Conservation (phyloP, 2,329 filamentous ascomycete genomes). For the Harringtonia lauricola region DNA sequence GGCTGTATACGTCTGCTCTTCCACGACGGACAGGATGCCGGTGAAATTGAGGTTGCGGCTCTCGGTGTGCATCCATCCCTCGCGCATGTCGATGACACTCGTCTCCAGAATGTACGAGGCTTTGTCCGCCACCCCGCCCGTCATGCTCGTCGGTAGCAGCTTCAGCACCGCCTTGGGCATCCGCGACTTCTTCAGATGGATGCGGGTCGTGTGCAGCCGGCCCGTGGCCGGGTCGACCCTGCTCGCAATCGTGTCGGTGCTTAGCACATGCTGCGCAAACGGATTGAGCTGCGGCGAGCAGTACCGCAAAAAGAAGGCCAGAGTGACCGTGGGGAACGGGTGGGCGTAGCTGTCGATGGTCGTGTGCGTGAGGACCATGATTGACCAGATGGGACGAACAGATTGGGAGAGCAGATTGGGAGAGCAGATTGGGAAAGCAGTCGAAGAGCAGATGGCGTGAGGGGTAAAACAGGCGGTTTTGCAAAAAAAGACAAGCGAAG, state of each 20-base stretch:
- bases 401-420: too few species aligned
- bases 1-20: constrained; percentile 59
- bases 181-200: constrained; percentile 74
- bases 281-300: constrained; percentile 61
- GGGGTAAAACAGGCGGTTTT: too few species aligned
- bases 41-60: constrained; percentile 75
- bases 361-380: constrained; percentile 52
- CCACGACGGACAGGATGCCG: constrained; percentile 66
- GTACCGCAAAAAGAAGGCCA: constrained; percentile 84
- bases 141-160: constrained; percentile 58
- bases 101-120: constrained; percentile 74
- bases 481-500: too few species aligned
- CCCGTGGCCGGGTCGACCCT: constrained; percentile 63
- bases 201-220: constrained; percentile 64
- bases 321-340: constrained; percentile 73
- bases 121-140: constrained; percentile 55
- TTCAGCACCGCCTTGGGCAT: constrained; percentile 66
- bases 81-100: constrained; percentile 65
- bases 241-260: constrained; percentile 71
- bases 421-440: too few species aligned
- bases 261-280: constrained; percentile 71
- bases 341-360: constrained; percentile 67
- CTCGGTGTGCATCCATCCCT: constrained; percentile 77
- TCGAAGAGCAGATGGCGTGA: too few species aligned
- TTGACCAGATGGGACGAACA: constrained; percentile 17